Percentiles rank a stretch among this genome's conserved stretches.
phyloP scores from a whole-genome alignment of 139 green algal genomes.

The Monoraphidium neglectum region DNA sequence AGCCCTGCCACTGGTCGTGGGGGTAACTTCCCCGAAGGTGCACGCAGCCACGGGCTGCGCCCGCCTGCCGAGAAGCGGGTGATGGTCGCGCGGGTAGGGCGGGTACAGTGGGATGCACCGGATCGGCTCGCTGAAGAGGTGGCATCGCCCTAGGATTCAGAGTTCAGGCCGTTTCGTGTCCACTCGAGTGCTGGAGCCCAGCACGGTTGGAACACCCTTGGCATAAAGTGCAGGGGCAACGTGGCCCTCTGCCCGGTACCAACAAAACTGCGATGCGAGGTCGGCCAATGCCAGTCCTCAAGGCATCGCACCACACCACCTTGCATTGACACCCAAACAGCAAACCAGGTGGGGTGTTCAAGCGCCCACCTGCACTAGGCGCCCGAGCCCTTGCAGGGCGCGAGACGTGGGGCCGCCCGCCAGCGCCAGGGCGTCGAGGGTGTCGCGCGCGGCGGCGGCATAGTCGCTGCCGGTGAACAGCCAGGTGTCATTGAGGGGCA shows the following conservation, averaged over 20 bases:
- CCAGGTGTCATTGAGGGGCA: constrained; percentile 65
- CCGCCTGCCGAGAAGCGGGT: neutral
- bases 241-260: too few relatives aligned
- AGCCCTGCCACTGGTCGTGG: constrained; percentile 60
- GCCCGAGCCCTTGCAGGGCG: constrained; percentile 21
- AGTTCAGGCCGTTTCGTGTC: too few relatives aligned
- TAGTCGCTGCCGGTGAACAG: constrained; percentile 24
- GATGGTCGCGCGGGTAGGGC: too few relatives aligned
- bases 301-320: too few relatives aligned
- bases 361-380: neutral
- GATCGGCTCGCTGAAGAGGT: too few relatives aligned
- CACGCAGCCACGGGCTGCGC: constrained; percentile 6
- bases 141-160: too few relatives aligned
- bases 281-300: too few relatives aligned
- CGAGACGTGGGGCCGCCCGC: constrained; percentile 35
- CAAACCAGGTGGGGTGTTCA: neutral
- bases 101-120: too few relatives aligned
- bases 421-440: constrained; percentile 45
- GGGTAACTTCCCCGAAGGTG: constrained; percentile 57
- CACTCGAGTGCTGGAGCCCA: too few relatives aligned
- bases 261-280: too few relatives aligned
- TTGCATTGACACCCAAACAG: neutral
- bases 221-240: too few relatives aligned
- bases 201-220: too few relatives aligned
- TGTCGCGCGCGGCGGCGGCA: constrained; percentile 25